Conservation (phyloP, 306 rosid genomes). For the Sicyos baderoa region DNA sequence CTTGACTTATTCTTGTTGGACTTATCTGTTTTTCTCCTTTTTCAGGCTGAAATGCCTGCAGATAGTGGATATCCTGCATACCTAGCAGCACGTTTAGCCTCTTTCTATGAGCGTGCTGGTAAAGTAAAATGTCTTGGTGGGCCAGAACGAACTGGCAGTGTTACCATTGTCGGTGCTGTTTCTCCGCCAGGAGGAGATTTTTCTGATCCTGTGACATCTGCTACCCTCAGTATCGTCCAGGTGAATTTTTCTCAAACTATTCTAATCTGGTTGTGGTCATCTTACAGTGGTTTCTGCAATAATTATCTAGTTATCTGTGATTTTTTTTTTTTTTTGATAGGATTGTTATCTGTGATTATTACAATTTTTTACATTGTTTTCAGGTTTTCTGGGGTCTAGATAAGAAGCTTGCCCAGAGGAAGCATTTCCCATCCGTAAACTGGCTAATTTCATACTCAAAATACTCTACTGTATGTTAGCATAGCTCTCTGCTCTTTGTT, state of each 20-base stretch:
- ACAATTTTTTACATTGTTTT: conserved; percentile 15
- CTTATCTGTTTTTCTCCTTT: conserved; percentile 11
- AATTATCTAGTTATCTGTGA: not conserved
- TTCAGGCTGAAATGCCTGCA: conserved; percentile 99
- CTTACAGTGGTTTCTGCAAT: not conserved
- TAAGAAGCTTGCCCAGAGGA: conserved; percentile 98
- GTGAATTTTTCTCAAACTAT: conserved; percentile 29
- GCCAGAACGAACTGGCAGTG: conserved; percentile 97
- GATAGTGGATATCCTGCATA: conserved; percentile 99
- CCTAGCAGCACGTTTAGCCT: conserved; percentile 97
- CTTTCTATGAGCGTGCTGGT: conserved; percentile 99
- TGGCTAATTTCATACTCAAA: conserved; percentile 99
- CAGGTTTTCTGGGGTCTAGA: conserved; percentile 99
- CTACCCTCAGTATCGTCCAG: conserved; percentile 99
- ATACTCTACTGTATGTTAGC: conserved; percentile 62
- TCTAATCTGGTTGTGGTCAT: not conserved
- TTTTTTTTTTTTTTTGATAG: too few species aligned
- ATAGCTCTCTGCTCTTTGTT: not conserved
- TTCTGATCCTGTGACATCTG: conserved; percentile 98
- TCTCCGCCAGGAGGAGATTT: conserved; percentile 99
- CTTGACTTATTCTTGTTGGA: conserved; percentile 17
- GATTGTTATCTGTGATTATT: conserved; percentile 14
- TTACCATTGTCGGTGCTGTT: conserved; percentile 98
- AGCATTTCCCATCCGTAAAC: conserved; percentile 98
- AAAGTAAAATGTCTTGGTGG: conserved; percentile 98